Evolutionary conservation across 768 basidiomycete species (phyloP), one percentile per base, ranked within the genome.

Genomic region (Mycena olivaceomarginata): DNA sequence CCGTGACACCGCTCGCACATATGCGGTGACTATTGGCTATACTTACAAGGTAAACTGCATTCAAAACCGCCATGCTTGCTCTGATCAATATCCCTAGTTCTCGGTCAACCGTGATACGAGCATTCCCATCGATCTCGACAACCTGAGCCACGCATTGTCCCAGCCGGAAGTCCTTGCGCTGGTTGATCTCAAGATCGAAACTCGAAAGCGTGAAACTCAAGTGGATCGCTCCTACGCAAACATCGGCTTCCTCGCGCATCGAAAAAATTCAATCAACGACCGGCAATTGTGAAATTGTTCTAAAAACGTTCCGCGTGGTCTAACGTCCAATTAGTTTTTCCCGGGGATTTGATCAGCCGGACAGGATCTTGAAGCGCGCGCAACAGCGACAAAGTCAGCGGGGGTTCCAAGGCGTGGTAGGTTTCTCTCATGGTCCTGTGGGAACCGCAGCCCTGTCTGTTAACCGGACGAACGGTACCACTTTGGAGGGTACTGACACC

Each of bases 201-300:
- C 63, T n/a, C 48, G 64, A 39, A 51, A 48, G 0, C 53, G 72
- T n/a, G 65, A 67, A 48, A 59, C 72, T n/a, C 51, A 46, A 31
- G 65, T 73, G 4, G 72, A 73, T 73, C 72, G 72, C 18, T 73
- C 72, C 3, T 66, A 72, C 18, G 71, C 62, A n/a, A 72, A 16
- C 63, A 67, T 73, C 46, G 72, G 72, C 5, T 67, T 73, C 43
- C 40, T 74, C 9, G 64, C 56, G 8, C 72, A 74, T n/a, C 72
- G 72, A 0, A 22, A 51, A 37, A n/a, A 74, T 31, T 74, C 72
- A 7, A 74, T 74, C 39, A 40, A 31, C 11, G 18, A 59, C 2
- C 53, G 72, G 7, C 5, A 74, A 67, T 57, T 67, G 72, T 74
- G 7, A 45, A n/a, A 7, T 39, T 48, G 20, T 40, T 48, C 13